phyloP scores from a whole-genome alignment of 2,329 filamentous ascomycete genomes.

The Aspergillus aculeatus region DNA sequence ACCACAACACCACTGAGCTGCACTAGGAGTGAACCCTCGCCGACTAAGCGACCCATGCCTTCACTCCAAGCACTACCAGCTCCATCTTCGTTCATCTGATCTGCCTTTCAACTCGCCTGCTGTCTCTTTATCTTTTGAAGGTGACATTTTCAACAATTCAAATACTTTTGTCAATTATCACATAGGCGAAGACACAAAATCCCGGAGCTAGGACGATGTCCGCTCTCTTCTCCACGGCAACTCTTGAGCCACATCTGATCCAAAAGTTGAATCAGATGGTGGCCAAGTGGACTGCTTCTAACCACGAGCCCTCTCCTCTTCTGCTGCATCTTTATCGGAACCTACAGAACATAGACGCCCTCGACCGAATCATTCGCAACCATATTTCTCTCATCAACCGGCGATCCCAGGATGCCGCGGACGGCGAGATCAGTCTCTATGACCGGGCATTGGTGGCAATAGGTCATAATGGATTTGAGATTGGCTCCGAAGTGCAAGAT shows the following conservation, averaged over 20 bases:
- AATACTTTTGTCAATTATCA: not conserved
- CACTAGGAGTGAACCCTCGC: not conserved
- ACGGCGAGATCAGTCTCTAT: constrained; percentile 41
- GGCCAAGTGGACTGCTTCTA: constrained; percentile 22
- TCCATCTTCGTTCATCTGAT: no score
- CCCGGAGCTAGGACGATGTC: constrained; percentile 1
- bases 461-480: not conserved
- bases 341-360: constrained; percentile 22
- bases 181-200: not conserved
- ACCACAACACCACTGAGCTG: not conserved
- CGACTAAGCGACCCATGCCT: not conserved
- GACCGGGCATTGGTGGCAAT: constrained; percentile 38
- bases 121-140: not conserved
- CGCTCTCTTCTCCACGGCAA: not conserved
- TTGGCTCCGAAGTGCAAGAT: constrained; percentile 32
- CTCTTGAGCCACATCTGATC: constrained; percentile 1
- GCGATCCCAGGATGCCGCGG: constrained; percentile 35
- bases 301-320: constrained; percentile 26
- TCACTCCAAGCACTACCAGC: no score
- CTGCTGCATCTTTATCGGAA: constrained; percentile 32
- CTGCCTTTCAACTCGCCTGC: not conserved
- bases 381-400: constrained; percentile 36
- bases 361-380: constrained; percentile 35
- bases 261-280: constrained; percentile 27
- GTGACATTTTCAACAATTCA: not conserved